A percentile compares a stretch with the other conserved stretches of the same genome.
These are phyloP conservation scores for Fusarium algeriense DNA, from an alignment of 2,329 filamentous ascomycete genomes.

Conservation along the genomic window DNA sequence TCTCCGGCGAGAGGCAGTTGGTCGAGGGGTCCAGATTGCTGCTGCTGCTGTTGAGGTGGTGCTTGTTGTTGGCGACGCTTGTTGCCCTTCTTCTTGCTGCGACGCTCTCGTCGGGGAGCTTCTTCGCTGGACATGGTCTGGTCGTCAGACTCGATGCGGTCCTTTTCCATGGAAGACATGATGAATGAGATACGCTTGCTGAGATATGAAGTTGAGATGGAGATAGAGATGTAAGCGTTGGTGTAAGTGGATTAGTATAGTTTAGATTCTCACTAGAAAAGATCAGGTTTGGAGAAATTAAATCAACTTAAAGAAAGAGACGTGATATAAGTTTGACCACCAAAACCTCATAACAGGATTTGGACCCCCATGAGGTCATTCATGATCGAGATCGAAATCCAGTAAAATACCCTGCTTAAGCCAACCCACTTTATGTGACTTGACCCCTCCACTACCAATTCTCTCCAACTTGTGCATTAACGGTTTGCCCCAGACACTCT, in stretches of 20 bases:
- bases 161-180: slow-evolving; percentile 48
- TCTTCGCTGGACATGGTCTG: slow-evolving; percentile 43
- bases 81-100: slow-evolving; percentile 50
- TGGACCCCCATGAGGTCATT: slow-evolving; percentile 49
- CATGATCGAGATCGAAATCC: slow-evolving; percentile 43
- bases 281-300: slow-evolving; percentile 21
- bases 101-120: slow-evolving; percentile 41
- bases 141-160: slow-evolving; percentile 47
- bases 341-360: slow-evolving; percentile 48
- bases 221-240: background rate
- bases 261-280: slow-evolving; percentile 12
- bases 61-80: slow-evolving; percentile 48
- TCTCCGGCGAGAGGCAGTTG: slow-evolving; percentile 53
- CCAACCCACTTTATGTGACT: slow-evolving; percentile 17
- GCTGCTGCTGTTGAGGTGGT: slow-evolving; percentile 35
- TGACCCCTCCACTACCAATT: slow-evolving; percentile 16
- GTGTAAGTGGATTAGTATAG: slow-evolving; percentile 17
- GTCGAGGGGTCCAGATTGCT: slow-evolving; percentile 51
- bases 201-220: background rate
- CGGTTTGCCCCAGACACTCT: background rate
- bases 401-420: slow-evolving; percentile 17
- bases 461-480: slow-evolving; percentile 7
- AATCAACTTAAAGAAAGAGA: slow-evolving; percentile 17
- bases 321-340: slow-evolving; percentile 43
- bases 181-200: slow-evolving; percentile 17